phyloP scores from a whole-genome alignment of 495 filamentous ascomycete genomes.

The Hypoxylon crocopeplum region DNA sequence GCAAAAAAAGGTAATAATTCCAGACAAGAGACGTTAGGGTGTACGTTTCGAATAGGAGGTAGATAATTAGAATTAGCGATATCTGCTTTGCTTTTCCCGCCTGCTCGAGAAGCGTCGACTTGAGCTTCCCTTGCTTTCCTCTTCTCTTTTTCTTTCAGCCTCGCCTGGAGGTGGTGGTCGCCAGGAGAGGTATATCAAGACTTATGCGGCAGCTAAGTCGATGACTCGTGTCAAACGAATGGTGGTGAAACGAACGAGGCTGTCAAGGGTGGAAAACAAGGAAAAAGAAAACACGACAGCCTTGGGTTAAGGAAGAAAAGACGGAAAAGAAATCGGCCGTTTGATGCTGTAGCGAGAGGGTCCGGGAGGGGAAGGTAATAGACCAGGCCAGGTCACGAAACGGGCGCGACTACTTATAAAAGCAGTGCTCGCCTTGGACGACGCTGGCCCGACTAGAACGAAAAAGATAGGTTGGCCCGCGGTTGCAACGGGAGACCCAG shows the following conservation, averaged over 20 bases:
- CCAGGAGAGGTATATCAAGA: constrained; percentile 17
- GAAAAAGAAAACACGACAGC: constrained; percentile 36
- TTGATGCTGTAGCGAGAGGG: constrained; percentile 45
- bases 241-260: constrained; percentile 43
- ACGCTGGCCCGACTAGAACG: constrained; percentile 18
- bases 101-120: constrained; percentile 1
- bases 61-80: constrained; percentile 35
- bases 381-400: constrained; percentile 43
- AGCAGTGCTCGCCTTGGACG: constrained; percentile 23
- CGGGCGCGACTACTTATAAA: constrained; percentile 46
- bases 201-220: constrained; percentile 19
- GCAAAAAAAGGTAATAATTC: neutral
- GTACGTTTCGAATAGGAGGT: neutral
- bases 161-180: constrained; percentile 31
- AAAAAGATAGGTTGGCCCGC: constrained; percentile 32
- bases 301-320: constrained; percentile 31
- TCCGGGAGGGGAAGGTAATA: constrained; percentile 40
- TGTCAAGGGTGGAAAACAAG: constrained; percentile 31
- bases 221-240: constrained; percentile 57
- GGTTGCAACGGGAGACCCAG: constrained; percentile 34
- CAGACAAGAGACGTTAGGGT: neutral
- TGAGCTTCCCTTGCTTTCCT: constrained; percentile 6
- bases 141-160: constrained; percentile 14
- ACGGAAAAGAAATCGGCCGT: constrained; percentile 43
- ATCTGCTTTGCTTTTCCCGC: constrained; percentile 13